A percentile compares a stretch with the other conserved stretches of the same genome.
Conservation (phyloP, 2,329 filamentous ascomycete genomes). For the Epicoccum sorghinum region DNA sequence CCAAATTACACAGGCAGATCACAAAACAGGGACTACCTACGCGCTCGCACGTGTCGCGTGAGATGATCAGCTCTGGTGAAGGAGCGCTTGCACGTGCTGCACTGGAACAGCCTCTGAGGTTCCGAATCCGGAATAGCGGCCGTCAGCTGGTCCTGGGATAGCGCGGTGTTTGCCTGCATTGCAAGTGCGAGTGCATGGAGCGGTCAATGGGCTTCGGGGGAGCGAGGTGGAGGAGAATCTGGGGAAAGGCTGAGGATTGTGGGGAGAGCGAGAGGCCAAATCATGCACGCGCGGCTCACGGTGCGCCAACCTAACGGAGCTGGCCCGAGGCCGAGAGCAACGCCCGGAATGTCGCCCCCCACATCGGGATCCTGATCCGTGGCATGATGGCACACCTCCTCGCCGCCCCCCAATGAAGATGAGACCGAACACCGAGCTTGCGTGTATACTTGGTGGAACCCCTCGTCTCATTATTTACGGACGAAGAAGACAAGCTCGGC, state of each 20-base stretch:
- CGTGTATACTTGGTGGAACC: neutral
- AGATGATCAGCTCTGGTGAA: slow-evolving; percentile 62
- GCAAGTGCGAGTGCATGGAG: slow-evolving; percentile 8
- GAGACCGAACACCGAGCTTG: slow-evolving; percentile 1
- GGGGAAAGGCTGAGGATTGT: slow-evolving; percentile 17
- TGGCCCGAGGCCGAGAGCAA: neutral
- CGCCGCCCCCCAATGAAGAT: neutral
- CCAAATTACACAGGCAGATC: neutral
- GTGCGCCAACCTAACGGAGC: neutral
- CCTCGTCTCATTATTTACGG: neutral
- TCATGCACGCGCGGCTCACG: neutral
- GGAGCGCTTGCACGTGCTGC: slow-evolving; percentile 58
- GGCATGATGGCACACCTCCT: neutral
- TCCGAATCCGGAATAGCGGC: slow-evolving; percentile 25
- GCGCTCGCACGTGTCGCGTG: slow-evolving; percentile 60
- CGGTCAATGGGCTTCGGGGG: slow-evolving; percentile 22
- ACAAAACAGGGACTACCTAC: slow-evolving; percentile 30
- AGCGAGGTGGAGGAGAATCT: slow-evolving; percentile 33
- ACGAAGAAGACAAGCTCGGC: neutral
- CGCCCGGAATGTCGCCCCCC: slow-evolving; percentile 1
- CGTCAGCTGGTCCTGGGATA: slow-evolving; percentile 5
- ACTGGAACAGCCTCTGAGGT: slow-evolving; percentile 51
- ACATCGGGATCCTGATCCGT: slow-evolving; percentile 15
- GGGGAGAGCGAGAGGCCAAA: slow-evolving; percentile 19
- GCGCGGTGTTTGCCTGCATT: slow-evolving; percentile 27